Conservation (phyloP, 306 rosid species). For the Heteromeles arbutifolia region DNA sequence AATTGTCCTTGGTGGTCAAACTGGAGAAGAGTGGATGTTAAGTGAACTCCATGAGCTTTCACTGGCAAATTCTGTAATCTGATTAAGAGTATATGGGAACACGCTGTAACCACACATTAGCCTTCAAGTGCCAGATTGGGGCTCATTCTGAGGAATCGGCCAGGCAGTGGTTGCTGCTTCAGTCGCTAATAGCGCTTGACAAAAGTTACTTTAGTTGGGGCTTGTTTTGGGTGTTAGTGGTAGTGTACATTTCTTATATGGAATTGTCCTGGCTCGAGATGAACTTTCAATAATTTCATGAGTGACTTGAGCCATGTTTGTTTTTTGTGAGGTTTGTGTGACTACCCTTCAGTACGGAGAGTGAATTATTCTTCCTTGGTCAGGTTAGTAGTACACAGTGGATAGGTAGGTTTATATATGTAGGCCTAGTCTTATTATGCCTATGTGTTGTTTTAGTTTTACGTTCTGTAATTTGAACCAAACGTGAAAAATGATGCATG, state of each 20-base stretch:
- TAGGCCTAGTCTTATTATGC: constrained; percentile 49
- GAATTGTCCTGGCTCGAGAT: constrained; percentile 54
- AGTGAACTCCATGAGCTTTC: constrained; percentile 97
- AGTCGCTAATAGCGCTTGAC: constrained; percentile 31
- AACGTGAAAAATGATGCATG: constrained; percentile 25
- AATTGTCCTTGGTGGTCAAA: constrained; percentile 93
- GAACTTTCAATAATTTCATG: constrained; percentile 32
- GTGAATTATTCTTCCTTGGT: constrained; percentile 57
- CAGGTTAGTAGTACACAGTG: constrained; percentile 57
- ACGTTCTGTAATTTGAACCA: constrained; percentile 54
- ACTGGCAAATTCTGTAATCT: constrained; percentile 65
- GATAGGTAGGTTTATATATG: constrained; percentile 50
- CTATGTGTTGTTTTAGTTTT: constrained; percentile 38
- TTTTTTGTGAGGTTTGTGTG: constrained; percentile 64
- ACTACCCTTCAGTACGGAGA: constrained; percentile 53
- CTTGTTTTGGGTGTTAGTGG: constrained; percentile 29
- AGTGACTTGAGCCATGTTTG: constrained; percentile 48
- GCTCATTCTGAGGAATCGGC: constrained; percentile 31
- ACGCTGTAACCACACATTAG: constrained; percentile 23
- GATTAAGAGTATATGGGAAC: constrained; percentile 29
- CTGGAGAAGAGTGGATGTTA: constrained; percentile 99
- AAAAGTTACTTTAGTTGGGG: constrained; percentile 43
- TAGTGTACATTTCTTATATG: constrained; percentile 35
- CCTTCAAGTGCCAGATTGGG: constrained; percentile 23
- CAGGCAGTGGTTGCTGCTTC: constrained; percentile 30